These are phyloP conservation scores for Phaeosphaeria sp. DNA, from an alignment of 2,329 filamentous ascomycete genomes.

Conservation along the genomic window DNA sequence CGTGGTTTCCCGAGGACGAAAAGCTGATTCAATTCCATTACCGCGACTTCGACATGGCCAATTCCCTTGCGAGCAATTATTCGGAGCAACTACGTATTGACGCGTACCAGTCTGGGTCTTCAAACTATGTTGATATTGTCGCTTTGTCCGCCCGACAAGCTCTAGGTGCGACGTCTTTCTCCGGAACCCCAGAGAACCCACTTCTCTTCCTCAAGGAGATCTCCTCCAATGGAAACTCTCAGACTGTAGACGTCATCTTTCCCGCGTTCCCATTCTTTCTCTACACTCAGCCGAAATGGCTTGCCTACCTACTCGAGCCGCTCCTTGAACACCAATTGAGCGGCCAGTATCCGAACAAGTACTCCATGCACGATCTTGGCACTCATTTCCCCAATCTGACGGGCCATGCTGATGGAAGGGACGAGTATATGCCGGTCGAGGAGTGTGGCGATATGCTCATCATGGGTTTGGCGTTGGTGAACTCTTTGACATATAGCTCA, in stretches of 20 bases:
- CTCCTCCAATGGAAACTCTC: conserved; percentile 82
- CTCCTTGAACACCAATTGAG: conserved; percentile 81
- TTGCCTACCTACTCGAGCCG: conserved; percentile 79
- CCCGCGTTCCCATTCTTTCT: conserved; percentile 86
- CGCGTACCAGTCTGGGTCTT: conserved; percentile 74
- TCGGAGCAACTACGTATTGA: conserved; percentile 73
- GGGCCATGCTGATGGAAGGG: conserved; percentile 71
- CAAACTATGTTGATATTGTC: conserved; percentile 78
- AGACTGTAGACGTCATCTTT: conserved; percentile 88
- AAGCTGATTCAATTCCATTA: conserved; percentile 79
- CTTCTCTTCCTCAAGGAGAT: conserved; percentile 86
- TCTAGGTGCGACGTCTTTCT: conserved; percentile 77
- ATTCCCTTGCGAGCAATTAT: conserved; percentile 72
- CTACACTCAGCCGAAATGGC: conserved; percentile 82
- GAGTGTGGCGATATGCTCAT: conserved; percentile 85
- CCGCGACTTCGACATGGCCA: conserved; percentile 71
- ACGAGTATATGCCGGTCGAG: conserved; percentile 79
- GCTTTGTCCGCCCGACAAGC: conserved; percentile 81
- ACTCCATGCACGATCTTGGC: conserved; percentile 79
- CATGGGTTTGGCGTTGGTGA: conserved; percentile 79
- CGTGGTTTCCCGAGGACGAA: conserved; percentile 70
- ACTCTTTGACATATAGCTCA: conserved; percentile 71
- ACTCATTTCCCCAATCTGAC: conserved; percentile 78
- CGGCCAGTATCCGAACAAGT: conserved; percentile 83
- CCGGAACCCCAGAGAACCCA: conserved; percentile 72